phyloP scores from a whole-genome alignment of 129 eudicot species.

The Flaveria sonorensis region DNA sequence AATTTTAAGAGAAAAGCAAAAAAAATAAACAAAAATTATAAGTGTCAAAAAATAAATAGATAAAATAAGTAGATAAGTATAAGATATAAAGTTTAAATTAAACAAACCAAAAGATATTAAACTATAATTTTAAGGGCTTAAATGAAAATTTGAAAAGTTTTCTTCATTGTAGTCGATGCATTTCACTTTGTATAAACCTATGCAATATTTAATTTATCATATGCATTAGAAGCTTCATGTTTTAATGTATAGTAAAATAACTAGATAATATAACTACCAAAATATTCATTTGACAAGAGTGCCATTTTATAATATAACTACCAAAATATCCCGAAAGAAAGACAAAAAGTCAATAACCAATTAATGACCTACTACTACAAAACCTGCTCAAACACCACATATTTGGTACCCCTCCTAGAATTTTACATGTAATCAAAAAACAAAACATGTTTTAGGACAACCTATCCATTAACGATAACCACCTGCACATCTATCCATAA shows the following conservation, averaged over 20 bases:
- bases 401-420: neutral
- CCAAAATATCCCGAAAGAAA: neutral
- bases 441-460: constrained; percentile 30
- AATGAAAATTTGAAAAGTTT: no score
- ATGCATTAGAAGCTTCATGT: no score
- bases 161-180: no score
- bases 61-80: no score
- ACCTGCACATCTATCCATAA: neutral
- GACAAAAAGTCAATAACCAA: constrained; percentile 14
- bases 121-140: no score
- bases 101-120: no score
- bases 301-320: neutral
- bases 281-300: constrained; percentile 8
- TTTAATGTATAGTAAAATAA: neutral
- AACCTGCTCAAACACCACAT: constrained; percentile 22
- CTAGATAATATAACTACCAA: neutral
- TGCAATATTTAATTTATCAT: no score
- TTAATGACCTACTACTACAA: constrained; percentile 6
- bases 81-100: no score
- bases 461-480: constrained; percentile 28
- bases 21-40: no score
- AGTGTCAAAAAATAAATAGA: no score
- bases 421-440: neutral
- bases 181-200: no score
- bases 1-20: no score